These are phyloP conservation scores for Backusella luteola DNA, from an alignment of 192 early-diverging fungal genomes.

Conservation along the genomic window DNA sequence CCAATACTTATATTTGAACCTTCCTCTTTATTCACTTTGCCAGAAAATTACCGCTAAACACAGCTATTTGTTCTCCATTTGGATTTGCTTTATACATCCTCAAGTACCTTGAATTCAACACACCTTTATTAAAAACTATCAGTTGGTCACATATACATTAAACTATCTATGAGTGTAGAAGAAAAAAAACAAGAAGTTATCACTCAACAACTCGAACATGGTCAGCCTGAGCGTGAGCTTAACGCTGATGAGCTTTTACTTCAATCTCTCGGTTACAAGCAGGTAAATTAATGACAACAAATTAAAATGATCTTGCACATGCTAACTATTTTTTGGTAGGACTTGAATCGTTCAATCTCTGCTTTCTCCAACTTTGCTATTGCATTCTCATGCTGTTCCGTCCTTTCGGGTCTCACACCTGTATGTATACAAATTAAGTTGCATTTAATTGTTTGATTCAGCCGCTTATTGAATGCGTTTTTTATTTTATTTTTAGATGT, in stretches of 20 bases:
- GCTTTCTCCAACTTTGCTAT: slow-evolving; percentile 54
- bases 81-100: slow-evolving; percentile 6
- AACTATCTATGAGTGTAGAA: background rate
- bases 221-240: background rate
- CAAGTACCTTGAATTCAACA: background rate
- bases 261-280: slow-evolving; percentile 30
- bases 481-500: slow-evolving; percentile 18
- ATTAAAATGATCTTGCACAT: background rate
- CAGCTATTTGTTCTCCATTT: slow-evolving; percentile 3
- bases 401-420: slow-evolving; percentile 52
- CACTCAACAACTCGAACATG: background rate
- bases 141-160: background rate
- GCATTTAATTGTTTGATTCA: background rate
- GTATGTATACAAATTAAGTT: background rate
- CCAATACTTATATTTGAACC: background rate
- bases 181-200: background rate
- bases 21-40: background rate
- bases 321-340: slow-evolving; percentile 26
- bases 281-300: slow-evolving; percentile 16
- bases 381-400: slow-evolving; percentile 52
- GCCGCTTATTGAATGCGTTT: background rate
- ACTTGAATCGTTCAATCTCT: slow-evolving; percentile 50
- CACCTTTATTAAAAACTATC: background rate
- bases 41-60: slow-evolving; percentile 7
- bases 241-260: slow-evolving; percentile 28